phyloP scores from a whole-genome alignment of 148 eudicot species.

The Rhododendron simsii region DNA sequence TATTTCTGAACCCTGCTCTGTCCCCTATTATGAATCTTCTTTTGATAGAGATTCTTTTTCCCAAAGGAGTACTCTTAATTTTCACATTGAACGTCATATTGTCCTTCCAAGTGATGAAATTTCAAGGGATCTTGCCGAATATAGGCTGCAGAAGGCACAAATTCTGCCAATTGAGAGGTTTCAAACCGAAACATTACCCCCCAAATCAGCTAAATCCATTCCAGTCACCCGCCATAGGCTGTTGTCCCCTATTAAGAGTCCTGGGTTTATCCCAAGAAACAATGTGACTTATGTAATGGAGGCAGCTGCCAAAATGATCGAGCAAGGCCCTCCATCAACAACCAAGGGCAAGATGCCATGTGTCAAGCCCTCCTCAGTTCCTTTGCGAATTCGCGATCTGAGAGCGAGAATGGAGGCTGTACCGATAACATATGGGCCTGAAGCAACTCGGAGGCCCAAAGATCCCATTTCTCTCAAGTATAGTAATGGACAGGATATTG shows the following conservation, averaged over 20 bases:
- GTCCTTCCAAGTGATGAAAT: conserved; percentile 38
- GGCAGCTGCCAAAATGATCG: conserved; percentile 77
- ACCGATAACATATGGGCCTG: conserved; percentile 37
- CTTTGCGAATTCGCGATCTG: conserved; percentile 62
- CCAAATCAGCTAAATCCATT: conserved; percentile 80
- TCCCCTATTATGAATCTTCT: conserved; percentile 44
- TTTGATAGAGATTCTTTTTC: conserved; percentile 43
- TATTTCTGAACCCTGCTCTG: conserved; percentile 44
- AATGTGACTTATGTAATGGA: conserved; percentile 77
- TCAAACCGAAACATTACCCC: conserved; percentile 83
- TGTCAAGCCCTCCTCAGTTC: conserved; percentile 61
- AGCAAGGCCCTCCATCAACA: conserved; percentile 53
- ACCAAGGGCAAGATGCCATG: conserved; percentile 34
- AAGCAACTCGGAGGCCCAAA: conserved; percentile 42
- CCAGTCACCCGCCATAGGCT: conserved; percentile 66
- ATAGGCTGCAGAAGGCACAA: conserved; percentile 41
- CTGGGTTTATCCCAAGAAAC: conserved; percentile 71
- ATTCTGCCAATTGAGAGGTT: conserved; percentile 73
- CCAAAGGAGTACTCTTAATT: conserved; percentile 30
- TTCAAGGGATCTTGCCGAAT: conserved; percentile 43
- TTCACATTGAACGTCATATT: conserved; percentile 39
- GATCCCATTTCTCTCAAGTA: conserved; percentile 28
- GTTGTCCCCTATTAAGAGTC: conserved; percentile 86
- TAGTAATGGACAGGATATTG: conserved; percentile 35
- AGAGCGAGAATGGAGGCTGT: conserved; percentile 64